Percentiles rank a stretch among this genome's conserved stretches.
These are phyloP conservation scores for Elsinoe ampelina DNA, from an alignment of 2,329 filamentous ascomycete genomes.

Conservation along the genomic window DNA sequence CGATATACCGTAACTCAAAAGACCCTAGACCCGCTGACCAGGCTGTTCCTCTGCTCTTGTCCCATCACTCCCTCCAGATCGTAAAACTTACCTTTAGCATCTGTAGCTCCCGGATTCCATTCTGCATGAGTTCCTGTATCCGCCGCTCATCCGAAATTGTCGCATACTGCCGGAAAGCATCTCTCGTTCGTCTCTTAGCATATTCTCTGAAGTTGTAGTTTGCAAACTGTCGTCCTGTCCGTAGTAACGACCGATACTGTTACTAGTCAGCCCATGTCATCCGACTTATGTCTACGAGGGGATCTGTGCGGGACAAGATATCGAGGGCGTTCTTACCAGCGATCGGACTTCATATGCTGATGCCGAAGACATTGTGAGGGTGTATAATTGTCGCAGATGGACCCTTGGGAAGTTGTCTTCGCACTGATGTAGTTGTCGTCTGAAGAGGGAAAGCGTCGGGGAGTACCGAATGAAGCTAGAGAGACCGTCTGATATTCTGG, in stretches of 20 bases:
- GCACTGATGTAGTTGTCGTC: neutral
- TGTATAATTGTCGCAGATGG: neutral
- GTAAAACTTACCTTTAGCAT: constrained; percentile 67
- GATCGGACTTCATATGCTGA: constrained; percentile 18
- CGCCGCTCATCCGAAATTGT: constrained; percentile 61
- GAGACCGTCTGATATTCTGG: no score
- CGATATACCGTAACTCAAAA: no score
- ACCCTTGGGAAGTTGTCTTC: no score
- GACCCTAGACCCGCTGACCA: neutral
- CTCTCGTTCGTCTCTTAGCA: constrained; percentile 77
- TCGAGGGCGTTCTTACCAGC: constrained; percentile 15
- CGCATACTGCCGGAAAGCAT: constrained; percentile 79
- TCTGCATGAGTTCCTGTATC: constrained; percentile 83
- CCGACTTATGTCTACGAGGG: no score
- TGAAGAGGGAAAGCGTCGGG: neutral
- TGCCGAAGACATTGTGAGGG: constrained; percentile 1
- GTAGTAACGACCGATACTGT: constrained; percentile 85
- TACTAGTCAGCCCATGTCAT: neutral
- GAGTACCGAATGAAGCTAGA: neutral
- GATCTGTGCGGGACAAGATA: neutral
- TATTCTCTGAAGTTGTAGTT: constrained; percentile 98
- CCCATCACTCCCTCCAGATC: neutral
- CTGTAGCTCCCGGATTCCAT: constrained; percentile 77
- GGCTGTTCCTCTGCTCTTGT: neutral
- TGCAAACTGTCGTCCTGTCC: constrained; percentile 77